Base-by-base conservation (phyloP, 202 grass and related monocot genomes). In the Panicum virgatum region DNA sequence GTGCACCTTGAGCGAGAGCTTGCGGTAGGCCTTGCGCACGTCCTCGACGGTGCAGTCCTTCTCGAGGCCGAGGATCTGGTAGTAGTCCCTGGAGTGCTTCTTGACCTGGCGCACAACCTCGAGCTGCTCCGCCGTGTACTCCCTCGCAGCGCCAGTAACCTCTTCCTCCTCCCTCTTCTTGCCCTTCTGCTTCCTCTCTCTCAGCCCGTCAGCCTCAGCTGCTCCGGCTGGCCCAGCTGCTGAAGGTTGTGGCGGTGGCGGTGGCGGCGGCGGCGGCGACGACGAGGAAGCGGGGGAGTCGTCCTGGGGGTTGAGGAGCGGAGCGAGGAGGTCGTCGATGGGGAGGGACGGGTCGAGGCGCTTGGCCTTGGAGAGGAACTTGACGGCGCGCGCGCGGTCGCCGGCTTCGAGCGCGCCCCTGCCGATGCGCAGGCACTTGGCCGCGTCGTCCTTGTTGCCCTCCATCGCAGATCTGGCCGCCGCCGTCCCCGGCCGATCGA, bases 381-480 rank as follows among this genome's bases (percentile, higher is more conserved):
- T 99, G 57, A 94, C 10, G 64, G 96, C 96, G 37, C 96, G 91
- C 13, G 71, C 18, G 23, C 80, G 88, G 52, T 99, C 96, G 5
- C 93, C 91, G 10, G 78, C 86, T 16, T 92, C 80, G 25, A 96
- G 69, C 64, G 96, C 96, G 15, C 75, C 81, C 84, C 84, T 96
- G 23, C 85, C 96, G 65, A 99, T 96, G 64, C 96, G 87, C 77
- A 99, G 75, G 85, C 93, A 96, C 73, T 99, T 99, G 76, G 47
- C 73, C 10, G 96, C 96, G 64, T 99, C 96, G 76, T 96, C 96
- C 79, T 96, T 99, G 93, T 99, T 99, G 46, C 96, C 96, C 14
- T 99, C 96, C 96, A 99, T 99, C 37, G 7, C 45, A 77, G 83
- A 67, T 72, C 67, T 56, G 25, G 60, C 59, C 79, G 52, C 60